Percentiles rank a stretch among this genome's conserved stretches.
These are phyloP conservation scores for Ceratobasidium sp. DNA, from an alignment of 1,284 basidiomycete genomes.

Conservation along the genomic window DNA sequence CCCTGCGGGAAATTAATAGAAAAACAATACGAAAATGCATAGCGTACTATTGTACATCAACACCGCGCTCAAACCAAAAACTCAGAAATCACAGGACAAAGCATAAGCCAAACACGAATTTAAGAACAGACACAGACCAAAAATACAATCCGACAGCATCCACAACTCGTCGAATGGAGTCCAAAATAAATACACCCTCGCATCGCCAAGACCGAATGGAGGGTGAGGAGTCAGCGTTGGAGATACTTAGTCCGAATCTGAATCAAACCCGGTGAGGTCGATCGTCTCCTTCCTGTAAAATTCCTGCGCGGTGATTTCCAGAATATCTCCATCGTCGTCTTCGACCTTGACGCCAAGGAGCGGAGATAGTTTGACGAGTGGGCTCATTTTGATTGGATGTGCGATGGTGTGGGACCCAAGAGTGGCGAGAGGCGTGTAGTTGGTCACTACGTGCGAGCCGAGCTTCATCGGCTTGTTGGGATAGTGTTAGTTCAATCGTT, in stretches of 20 bases:
- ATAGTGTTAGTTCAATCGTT: no score
- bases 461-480: neutral
- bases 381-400: constrained; percentile 4
- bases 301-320: constrained; percentile 24
- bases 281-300: constrained; percentile 28
- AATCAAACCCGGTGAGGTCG: constrained; percentile 25
- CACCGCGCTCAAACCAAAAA: neutral
- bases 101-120: neutral
- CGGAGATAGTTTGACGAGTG: constrained; percentile 1
- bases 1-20: no score
- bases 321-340: neutral
- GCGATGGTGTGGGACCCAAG: constrained; percentile 10
- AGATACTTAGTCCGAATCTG: constrained; percentile 7
- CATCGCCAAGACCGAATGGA: no score
- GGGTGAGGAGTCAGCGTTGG: neutral
- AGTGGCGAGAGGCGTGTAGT: constrained; percentile 16
- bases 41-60: constrained; percentile 4
- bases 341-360: neutral
- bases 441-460: constrained; percentile 16
- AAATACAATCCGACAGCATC: neutral
- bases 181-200: no score
- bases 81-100: no score
- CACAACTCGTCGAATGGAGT: no score
- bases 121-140: neutral
- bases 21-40: neutral